Conservation (phyloP, 805 yeast genomes). For the Candida loeiensis region DNA sequence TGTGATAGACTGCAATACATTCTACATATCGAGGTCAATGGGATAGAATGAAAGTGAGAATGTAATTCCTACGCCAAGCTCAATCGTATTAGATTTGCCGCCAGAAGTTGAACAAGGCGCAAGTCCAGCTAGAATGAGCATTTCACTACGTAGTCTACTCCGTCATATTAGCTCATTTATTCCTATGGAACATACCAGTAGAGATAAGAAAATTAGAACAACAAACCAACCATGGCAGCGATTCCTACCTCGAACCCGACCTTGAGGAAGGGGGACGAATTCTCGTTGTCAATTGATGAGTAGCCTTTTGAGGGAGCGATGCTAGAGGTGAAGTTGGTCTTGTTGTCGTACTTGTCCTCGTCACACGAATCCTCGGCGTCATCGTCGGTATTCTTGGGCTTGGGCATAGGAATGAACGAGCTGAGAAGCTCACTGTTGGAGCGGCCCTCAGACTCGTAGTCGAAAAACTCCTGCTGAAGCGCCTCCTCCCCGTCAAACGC, state of each 20-base stretch:
- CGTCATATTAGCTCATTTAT: background rate
- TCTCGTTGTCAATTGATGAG: constrained; percentile 12
- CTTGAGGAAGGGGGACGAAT: constrained; percentile 10
- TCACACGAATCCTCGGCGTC: constrained; percentile 1
- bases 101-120: too few species aligned
- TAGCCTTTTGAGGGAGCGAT: constrained; percentile 7
- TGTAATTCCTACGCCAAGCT: too few species aligned
- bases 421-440: background rate
- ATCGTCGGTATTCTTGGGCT: background rate
- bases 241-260: constrained; percentile 11
- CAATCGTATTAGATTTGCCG: too few species aligned
- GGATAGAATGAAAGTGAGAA: too few species aligned
- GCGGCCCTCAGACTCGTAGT: constrained; percentile 3
- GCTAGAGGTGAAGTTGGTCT: constrained; percentile 9
- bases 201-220: constrained; percentile 5
- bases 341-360: constrained; percentile 4
- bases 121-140: too few species aligned
- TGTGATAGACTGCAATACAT: background rate
- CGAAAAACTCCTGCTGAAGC: constrained; percentile 8
- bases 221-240: constrained; percentile 12
- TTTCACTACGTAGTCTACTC: too few species aligned
- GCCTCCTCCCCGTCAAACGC: constrained; percentile 13
- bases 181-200: background rate
- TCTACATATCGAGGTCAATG: background rate
- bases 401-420: background rate